These are phyloP conservation scores for Diospyros lotus DNA, from an alignment of 148 eudicot species.

Conservation along the genomic window DNA sequence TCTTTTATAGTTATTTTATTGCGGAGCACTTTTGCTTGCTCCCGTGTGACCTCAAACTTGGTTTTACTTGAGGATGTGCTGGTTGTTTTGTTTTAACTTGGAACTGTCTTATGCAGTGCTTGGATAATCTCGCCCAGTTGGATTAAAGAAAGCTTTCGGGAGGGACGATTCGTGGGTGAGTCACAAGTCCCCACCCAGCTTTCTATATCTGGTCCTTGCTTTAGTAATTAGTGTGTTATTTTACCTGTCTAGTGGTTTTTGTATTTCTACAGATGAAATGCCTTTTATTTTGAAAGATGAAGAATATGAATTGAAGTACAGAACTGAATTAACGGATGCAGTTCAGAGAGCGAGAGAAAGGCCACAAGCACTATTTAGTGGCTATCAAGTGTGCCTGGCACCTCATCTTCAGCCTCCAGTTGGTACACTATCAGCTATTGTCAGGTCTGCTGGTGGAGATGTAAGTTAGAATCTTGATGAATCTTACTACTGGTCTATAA, in stretches of 20 bases:
- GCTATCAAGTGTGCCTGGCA: conserved; percentile 62
- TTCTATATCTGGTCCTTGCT: neutral
- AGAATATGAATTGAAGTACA: conserved; percentile 52
- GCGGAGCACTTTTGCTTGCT: neutral
- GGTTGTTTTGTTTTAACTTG: conserved; percentile 4
- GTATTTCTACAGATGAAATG: conserved; percentile 56
- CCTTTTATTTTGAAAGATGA: conserved; percentile 66
- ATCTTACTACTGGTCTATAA: neutral
- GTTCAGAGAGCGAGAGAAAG: conserved; percentile 63
- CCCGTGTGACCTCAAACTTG: neutral
- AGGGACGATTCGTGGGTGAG: conserved; percentile 75
- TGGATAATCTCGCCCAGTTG: conserved; percentile 84
- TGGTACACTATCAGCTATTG: conserved; percentile 49
- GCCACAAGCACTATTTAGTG: conserved; percentile 51
- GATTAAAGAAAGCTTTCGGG: conserved; percentile 75
- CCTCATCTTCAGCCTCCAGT: conserved; percentile 62
- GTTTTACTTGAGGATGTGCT: neutral
- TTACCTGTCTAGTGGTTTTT: neutral
- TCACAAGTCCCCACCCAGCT: conserved; percentile 6
- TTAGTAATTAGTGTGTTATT: neutral
- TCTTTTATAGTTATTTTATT: neutral
- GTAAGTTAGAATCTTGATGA: conserved; percentile 39
- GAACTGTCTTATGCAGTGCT: conserved; percentile 43
- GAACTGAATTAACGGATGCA: conserved; percentile 56
- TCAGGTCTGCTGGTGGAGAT: conserved; percentile 73